Evolutionary conservation across 2,329 filamentous ascomycete genomes (phyloP).

Genomic region (Penicillium vulpinum): DNA sequence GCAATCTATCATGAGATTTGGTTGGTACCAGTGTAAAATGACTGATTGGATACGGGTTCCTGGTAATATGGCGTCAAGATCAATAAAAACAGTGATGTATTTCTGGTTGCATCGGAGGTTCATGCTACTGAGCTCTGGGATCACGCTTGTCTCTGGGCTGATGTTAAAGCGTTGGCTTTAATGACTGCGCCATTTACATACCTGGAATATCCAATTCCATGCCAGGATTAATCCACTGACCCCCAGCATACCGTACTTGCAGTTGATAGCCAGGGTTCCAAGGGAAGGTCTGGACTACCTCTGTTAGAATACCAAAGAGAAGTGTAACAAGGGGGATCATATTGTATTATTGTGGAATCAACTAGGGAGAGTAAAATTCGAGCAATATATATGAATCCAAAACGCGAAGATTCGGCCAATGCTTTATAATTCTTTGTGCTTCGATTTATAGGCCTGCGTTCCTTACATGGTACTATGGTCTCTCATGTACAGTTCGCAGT

Average conservation of each 20-base stretch:
- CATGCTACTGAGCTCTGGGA: constrained; percentile 20
- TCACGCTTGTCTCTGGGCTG: constrained; percentile 5
- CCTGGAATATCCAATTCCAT: constrained; percentile 13
- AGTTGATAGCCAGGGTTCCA: constrained; percentile 4
- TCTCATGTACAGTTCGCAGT: not conserved
- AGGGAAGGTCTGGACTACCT: not conserved
- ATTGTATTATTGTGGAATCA: not conserved
- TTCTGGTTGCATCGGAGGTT: constrained; percentile 9
- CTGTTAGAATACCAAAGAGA: not conserved
- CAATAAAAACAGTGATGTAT: constrained; percentile 29
- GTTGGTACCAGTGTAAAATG: constrained; percentile 32
- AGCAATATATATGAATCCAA: not conserved
- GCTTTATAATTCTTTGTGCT: not conserved
- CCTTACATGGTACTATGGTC: not conserved
- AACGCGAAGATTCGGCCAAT: not conserved
- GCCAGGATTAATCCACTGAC: constrained; percentile 22
- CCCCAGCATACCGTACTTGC: constrained; percentile 20
- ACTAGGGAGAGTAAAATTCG: no score
- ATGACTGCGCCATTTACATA: not conserved
- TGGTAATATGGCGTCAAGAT: constrained; percentile 25
- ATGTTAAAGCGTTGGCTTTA: not conserved
- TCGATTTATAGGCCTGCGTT: not conserved
- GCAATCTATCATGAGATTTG: constrained; percentile 17
- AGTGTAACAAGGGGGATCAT: not conserved
- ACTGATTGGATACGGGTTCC: constrained; percentile 16